Evolutionary conservation across 106 monocot genomes (phyloP).

Genomic region (Iris macrosiphon): DNA sequence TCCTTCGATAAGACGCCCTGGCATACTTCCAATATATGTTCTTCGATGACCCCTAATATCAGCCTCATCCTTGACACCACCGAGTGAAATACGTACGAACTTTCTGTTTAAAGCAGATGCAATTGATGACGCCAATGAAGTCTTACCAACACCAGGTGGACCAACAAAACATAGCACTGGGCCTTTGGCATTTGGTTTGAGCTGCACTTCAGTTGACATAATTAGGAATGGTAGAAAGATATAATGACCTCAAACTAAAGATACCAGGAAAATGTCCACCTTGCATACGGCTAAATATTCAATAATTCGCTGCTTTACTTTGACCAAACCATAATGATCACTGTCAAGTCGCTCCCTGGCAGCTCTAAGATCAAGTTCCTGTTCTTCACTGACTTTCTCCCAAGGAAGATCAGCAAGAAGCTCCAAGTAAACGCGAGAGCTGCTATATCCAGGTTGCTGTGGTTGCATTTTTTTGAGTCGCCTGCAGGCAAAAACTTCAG

Average conservation of each 20-base stretch:
- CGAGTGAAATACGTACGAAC: constrained; percentile 91
- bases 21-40: constrained; percentile 99
- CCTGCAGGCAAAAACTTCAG: constrained; percentile 32
- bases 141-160: constrained; percentile 96
- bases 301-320: constrained; percentile 97
- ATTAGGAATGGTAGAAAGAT: background rate
- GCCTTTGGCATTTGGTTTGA: constrained; percentile 83
- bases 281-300: constrained; percentile 98
- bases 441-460: constrained; percentile 94
- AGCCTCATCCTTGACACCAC: constrained; percentile 99
- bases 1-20: constrained; percentile 97
- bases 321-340: constrained; percentile 89
- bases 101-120: constrained; percentile 84
- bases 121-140: constrained; percentile 89
- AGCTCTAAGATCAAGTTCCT: constrained; percentile 72
- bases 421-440: constrained; percentile 85
- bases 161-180: constrained; percentile 94
- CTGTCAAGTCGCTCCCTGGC: constrained; percentile 83
- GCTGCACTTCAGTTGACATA: constrained; percentile 49
- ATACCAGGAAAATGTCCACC: constrained; percentile 22
- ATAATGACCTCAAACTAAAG: background rate
- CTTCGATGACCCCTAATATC: constrained; percentile 99
- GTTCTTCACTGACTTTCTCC: constrained; percentile 94
- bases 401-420: constrained; percentile 99
- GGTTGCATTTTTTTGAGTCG: constrained; percentile 96